Percentiles rank a stretch among this genome's conserved stretches.
phyloP scores from a whole-genome alignment of 2,329 filamentous ascomycete genomes.

The Fusarium musae region DNA sequence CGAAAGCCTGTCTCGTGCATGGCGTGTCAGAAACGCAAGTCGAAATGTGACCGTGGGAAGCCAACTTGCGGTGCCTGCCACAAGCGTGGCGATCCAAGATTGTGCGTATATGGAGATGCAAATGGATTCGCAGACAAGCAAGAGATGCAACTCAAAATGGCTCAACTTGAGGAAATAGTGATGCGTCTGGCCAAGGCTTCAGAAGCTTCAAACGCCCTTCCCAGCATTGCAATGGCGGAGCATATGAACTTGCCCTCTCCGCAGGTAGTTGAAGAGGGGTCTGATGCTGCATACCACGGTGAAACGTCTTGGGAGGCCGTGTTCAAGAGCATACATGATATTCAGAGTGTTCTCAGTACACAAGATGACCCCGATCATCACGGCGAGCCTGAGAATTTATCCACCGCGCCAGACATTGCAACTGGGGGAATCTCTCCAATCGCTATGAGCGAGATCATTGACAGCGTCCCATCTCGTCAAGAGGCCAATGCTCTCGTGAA shows the following conservation, averaged over 20 bases:
- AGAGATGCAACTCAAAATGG: conserved; percentile 55
- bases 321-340: conserved; percentile 56
- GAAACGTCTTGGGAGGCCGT: conserved; percentile 56
- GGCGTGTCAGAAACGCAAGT: conserved; percentile 56
- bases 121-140: conserved; percentile 32
- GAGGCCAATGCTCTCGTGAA: conserved; percentile 52
- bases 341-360: conserved; percentile 50
- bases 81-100: conserved; percentile 50
- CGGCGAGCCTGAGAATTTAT: conserved; percentile 1
- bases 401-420: conserved; percentile 47
- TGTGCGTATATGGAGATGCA: conserved; percentile 49
- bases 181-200: conserved; percentile 47
- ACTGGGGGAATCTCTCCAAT: conserved; percentile 45
- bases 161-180: conserved; percentile 56
- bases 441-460: conserved; percentile 48
- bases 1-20: conserved; percentile 56
- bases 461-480: conserved; percentile 49
- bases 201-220: neutral
- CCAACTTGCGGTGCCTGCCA: conserved; percentile 54
- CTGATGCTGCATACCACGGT: conserved; percentile 47
- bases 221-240: neutral
- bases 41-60: conserved; percentile 55
- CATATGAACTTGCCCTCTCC: neutral
- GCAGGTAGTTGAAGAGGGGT: conserved; percentile 10
- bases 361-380: conserved; percentile 15